Evolutionary conservation across 805 yeast genomes (phyloP).

Genomic region (Sporopachydermia lactativora): DNA sequence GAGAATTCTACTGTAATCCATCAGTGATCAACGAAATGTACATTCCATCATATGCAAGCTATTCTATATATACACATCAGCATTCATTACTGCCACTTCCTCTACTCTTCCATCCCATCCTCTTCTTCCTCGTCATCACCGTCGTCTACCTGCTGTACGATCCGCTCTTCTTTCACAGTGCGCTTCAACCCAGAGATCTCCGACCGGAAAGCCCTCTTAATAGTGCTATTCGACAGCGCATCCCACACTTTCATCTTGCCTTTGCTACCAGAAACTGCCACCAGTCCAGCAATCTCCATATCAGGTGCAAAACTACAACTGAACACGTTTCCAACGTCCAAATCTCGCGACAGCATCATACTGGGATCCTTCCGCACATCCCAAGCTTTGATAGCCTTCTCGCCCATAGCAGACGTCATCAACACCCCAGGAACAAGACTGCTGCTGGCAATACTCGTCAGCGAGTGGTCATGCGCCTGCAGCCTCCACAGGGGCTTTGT

Average conservation of each 20-base stretch:
- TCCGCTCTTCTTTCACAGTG: constrained; percentile 44
- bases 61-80: background rate
- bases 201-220: constrained; percentile 51
- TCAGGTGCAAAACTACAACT: constrained; percentile 77
- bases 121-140: constrained; percentile 31
- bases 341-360: constrained; percentile 81
- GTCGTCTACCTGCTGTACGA: constrained; percentile 46
- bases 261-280: constrained; percentile 77
- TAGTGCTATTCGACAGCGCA: constrained; percentile 66
- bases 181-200: constrained; percentile 41
- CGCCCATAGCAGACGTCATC: constrained; percentile 85
- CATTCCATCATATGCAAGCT: no score
- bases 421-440: constrained; percentile 53
- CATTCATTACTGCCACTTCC: constrained; percentile 6
- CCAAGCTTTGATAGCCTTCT: constrained; percentile 80
- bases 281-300: constrained; percentile 68
- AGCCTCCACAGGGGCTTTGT: constrained; percentile 78
- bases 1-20: no score
- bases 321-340: constrained; percentile 88
- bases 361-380: constrained; percentile 61
- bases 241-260: constrained; percentile 90
- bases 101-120: constrained; percentile 10
- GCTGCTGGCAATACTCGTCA: constrained; percentile 68
- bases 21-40: no score
- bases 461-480: constrained; percentile 94